Conservation (phyloP, 306 rosid genomes). For the Hippophae rhamnoides region DNA sequence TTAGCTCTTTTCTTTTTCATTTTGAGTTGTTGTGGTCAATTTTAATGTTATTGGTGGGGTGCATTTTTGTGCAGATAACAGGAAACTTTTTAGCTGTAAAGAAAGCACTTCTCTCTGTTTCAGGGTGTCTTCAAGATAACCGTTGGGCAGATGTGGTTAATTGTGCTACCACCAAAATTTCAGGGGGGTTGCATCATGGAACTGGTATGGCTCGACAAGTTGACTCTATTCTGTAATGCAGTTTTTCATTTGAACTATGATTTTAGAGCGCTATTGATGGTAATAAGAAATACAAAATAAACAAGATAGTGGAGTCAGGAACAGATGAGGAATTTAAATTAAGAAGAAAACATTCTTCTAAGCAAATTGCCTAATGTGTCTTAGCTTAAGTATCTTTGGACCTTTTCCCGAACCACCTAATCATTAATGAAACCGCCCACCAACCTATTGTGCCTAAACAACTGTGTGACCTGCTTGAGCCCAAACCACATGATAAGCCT, state of each 20-base stretch:
- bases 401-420: too few relatives aligned
- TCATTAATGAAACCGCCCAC: too few relatives aligned
- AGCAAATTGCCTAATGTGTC: too few relatives aligned
- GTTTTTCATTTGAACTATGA: conserved; percentile 22
- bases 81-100: conserved; percentile 54
- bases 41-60: conserved; percentile 15
- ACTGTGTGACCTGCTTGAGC: too few relatives aligned
- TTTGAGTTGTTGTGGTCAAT: not conserved
- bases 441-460: too few relatives aligned
- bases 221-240: conserved; percentile 42
- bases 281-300: too few relatives aligned
- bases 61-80: conserved; percentile 44
- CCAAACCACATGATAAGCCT: too few relatives aligned
- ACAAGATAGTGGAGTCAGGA: too few relatives aligned
- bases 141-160: conserved; percentile 33
- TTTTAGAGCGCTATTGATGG: too few relatives aligned
- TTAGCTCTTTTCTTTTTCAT: not conserved
- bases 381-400: too few relatives aligned
- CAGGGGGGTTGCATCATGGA: conserved; percentile 31
- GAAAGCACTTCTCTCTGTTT: conserved; percentile 66
- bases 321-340: too few relatives aligned
- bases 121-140: conserved; percentile 54
- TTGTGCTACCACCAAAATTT: conserved; percentile 36
- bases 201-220: conserved; percentile 18
- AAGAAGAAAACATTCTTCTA: too few relatives aligned